phyloP scores from a whole-genome alignment of 2,329 filamentous ascomycete genomes.

The Alternaria panax region DNA sequence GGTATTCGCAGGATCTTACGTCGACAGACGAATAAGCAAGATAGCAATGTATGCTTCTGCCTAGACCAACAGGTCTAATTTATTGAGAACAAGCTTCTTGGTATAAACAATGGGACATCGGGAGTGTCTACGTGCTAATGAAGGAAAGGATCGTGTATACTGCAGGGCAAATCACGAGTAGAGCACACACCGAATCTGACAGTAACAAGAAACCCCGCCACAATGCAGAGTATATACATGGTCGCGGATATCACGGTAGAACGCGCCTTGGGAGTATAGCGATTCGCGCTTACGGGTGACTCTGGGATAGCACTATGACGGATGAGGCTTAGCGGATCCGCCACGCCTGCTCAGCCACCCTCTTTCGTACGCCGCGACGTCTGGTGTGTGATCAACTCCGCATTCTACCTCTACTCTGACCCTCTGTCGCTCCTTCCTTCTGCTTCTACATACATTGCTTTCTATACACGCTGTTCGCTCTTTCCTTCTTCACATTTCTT shows the following conservation, averaged over 20 bases:
- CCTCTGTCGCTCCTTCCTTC: constrained; percentile 1
- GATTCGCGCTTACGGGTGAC: constrained; percentile 3
- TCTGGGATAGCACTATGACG: not conserved
- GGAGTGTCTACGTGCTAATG: not conserved
- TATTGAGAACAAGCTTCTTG: no score
- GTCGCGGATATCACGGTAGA: constrained; percentile 6
- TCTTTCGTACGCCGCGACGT: constrained; percentile 18
- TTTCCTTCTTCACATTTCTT: not conserved
- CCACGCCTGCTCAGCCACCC: constrained; percentile 19
- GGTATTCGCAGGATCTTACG: not conserved
- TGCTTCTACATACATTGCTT: not conserved
- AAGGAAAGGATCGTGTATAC: not conserved
- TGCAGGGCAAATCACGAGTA: not conserved
- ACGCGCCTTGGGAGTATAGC: not conserved
- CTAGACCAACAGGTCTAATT: no score
- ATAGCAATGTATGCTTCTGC: no score
- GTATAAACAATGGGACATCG: no score
- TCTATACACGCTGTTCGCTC: not conserved
- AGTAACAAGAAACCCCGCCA: not conserved
- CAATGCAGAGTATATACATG: not conserved
- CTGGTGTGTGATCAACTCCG: constrained; percentile 17
- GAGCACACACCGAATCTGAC: not conserved
- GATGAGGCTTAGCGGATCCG: constrained; percentile 9
- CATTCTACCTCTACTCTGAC: not conserved
- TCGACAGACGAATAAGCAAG: not conserved